Conservation (phyloP, 768 basidiomycete species). For the Auriscalpium orientale region DNA sequence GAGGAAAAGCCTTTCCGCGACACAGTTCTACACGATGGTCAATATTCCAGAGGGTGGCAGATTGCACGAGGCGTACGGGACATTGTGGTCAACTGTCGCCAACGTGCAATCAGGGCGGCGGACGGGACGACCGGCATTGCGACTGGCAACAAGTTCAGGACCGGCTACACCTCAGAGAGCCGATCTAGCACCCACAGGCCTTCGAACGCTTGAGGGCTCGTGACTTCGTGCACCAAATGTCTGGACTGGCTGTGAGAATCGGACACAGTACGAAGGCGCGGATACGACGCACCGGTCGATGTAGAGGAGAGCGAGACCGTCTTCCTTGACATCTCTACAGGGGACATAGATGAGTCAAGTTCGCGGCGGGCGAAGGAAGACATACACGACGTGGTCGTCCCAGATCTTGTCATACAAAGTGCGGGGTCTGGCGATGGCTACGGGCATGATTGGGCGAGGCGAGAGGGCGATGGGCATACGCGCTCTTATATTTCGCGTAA, state of each 20-base stretch:
- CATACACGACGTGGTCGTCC: slow-evolving; percentile 90
- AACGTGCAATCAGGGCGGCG: slow-evolving; percentile 59
- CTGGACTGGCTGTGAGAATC: slow-evolving; percentile 19
- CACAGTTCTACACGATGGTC: slow-evolving; percentile 29
- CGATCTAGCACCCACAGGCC: slow-evolving; percentile 32
- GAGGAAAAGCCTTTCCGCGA: slow-evolving; percentile 45
- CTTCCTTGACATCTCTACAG: slow-evolving; percentile 59
- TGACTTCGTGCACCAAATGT: slow-evolving; percentile 59
- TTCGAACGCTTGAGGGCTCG: slow-evolving; percentile 56
- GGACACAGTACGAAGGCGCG: slow-evolving; percentile 1
- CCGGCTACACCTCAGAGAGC: background rate
- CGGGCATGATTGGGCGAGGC: slow-evolving; percentile 37
- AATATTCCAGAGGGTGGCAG: background rate
- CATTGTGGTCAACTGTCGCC: slow-evolving; percentile 54
- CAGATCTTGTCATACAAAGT: slow-evolving; percentile 98
- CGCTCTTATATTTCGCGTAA: background rate
- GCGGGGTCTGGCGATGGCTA: slow-evolving; percentile 53
- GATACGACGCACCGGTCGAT: slow-evolving; percentile 35
- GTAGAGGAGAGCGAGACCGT: slow-evolving; percentile 76
- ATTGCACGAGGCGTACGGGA: slow-evolving; percentile 28
- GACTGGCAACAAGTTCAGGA: slow-evolving; percentile 18
- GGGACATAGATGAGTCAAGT: background rate
- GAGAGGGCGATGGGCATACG: background rate
- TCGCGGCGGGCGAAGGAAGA: background rate
- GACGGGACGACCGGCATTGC: slow-evolving; percentile 47